These are phyloP conservation scores for Saccharum spontaneum DNA, from an alignment of 176 grass and related monocot genomes.

Conservation along the genomic window DNA sequence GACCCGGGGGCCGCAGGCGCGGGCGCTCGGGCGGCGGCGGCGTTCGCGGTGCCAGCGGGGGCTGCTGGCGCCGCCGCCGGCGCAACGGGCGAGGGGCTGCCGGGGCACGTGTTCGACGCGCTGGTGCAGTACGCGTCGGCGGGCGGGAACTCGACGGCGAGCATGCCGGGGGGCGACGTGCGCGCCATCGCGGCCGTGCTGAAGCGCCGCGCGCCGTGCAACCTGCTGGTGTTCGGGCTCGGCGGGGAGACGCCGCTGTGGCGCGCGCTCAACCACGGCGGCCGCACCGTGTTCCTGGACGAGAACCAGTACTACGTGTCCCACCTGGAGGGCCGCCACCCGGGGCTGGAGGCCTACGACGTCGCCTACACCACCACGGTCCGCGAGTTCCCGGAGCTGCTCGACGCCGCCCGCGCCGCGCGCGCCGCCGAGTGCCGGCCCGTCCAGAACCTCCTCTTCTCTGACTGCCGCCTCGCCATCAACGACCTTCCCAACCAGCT, in stretches of 20 bases:
- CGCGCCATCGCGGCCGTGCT: constrained; percentile 70
- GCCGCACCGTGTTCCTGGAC: constrained; percentile 87
- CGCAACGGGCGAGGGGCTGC: constrained; percentile 8
- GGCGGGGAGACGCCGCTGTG: constrained; percentile 87
- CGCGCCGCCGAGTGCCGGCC: constrained; percentile 72
- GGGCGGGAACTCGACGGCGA: constrained; percentile 60
- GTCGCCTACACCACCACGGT: constrained; percentile 84
- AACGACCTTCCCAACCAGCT: constrained; percentile 95
- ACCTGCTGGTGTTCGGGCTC: constrained; percentile 86
- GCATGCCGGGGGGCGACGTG: constrained; percentile 68
- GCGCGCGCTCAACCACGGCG: constrained; percentile 94
- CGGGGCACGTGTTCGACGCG: constrained; percentile 73
- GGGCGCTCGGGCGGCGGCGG: background rate
- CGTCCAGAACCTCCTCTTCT: constrained; percentile 94
- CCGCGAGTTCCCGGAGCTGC: constrained; percentile 71
- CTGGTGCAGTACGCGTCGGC: constrained; percentile 71
- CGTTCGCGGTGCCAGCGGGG: background rate
- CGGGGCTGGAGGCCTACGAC: constrained; percentile 90
- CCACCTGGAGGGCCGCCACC: constrained; percentile 72
- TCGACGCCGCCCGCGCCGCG: constrained; percentile 47
- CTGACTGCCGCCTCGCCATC: constrained; percentile 89
- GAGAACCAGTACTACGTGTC: constrained; percentile 99
- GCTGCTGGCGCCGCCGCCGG: background rate
- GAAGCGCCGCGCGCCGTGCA: constrained; percentile 59
- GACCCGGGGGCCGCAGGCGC: background rate